These are phyloP conservation scores for Penicillium concentricum DNA, from an alignment of 2,329 filamentous ascomycete genomes.

Conservation along the genomic window DNA sequence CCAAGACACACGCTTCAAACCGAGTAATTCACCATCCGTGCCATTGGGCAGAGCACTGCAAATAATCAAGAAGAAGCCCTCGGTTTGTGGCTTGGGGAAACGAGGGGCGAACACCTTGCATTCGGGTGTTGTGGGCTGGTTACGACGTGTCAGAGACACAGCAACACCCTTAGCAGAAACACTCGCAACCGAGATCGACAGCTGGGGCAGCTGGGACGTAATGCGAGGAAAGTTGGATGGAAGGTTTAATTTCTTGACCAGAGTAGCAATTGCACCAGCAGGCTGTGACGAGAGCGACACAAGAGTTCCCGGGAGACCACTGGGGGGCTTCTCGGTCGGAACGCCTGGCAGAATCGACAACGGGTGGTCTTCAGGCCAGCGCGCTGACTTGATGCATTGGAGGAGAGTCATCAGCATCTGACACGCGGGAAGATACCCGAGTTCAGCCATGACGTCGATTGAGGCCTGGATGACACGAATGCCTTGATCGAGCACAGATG, in stretches of 20 bases:
- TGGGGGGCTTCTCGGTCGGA: constrained; percentile 26
- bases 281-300: constrained; percentile 33
- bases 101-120: constrained; percentile 79
- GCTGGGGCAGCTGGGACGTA: constrained; percentile 65
- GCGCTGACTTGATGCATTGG: constrained; percentile 87
- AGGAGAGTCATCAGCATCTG: constrained; percentile 80
- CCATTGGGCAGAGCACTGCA: constrained; percentile 45
- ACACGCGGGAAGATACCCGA: constrained; percentile 77
- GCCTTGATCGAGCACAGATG: constrained; percentile 83
- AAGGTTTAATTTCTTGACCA: constrained; percentile 33
- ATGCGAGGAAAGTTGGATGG: constrained; percentile 54
- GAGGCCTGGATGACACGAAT: constrained; percentile 96
- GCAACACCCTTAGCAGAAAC: constrained; percentile 63
- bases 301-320: constrained; percentile 31
- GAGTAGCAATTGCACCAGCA: constrained; percentile 20
- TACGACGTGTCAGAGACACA: constrained; percentile 61
- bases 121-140: constrained; percentile 63
- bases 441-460: constrained; percentile 88
- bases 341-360: constrained; percentile 78
- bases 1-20: constrained; percentile 85
- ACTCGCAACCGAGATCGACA: constrained; percentile 62
- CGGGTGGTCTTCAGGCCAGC: constrained; percentile 82
- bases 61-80: constrained; percentile 86
- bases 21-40: constrained; percentile 72
- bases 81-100: constrained; percentile 91